Evolutionary conservation across 2,329 filamentous ascomycete species (phyloP), one percentile per base, ranked within the genome.

Genomic region (Chrysoporthe cubensis): DNA sequence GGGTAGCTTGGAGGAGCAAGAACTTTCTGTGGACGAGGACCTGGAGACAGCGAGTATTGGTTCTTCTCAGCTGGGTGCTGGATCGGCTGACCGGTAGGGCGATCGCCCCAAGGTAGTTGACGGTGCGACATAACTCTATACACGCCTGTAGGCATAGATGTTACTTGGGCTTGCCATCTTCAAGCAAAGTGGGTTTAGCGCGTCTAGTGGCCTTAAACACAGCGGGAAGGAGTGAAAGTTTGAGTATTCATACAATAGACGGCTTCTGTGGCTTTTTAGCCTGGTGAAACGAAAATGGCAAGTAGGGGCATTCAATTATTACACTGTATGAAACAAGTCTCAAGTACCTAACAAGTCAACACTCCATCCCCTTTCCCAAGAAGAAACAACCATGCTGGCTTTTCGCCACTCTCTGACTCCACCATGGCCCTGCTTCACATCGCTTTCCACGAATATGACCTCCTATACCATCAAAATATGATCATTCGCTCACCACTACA

Each of bases 1-100:
- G 67, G 66, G 64, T 68, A 9, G 67, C 67, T 1, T 68, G 67
- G 67, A 52, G 67, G 18, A 66, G 64, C 14, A 68, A 68, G 46
- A 68, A 66, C 32, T 66, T 66, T 11, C 44, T 69, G 6, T 66
- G 67, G 67, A 69, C 64, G 7, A 32, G 67, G 9, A 62, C 65
- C 4, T 66, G 64, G 67, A 60, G 67, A 6, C 67, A 69, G 34
- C 32, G 67, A 14, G 64, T 69, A 2, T 6, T 63, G 44, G 65
- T 69, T 2, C 9, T 66, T 16, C 44, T 64, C 3, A 69, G 67
- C 46, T 69, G 64, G 67, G 14, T 69, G 18, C 46, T 69, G 2
- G 67, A 69, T 54, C 64, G 60, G 6, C 14, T 63, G 54, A 63
- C 64, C 4, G 64, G 67, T 4, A 59, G 64, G 32, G 43, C 67